Evolutionary conservation across 257 asterid genomes (phyloP), one percentile per base, ranked within the genome.

Genomic region (Cordia subcordata): DNA sequence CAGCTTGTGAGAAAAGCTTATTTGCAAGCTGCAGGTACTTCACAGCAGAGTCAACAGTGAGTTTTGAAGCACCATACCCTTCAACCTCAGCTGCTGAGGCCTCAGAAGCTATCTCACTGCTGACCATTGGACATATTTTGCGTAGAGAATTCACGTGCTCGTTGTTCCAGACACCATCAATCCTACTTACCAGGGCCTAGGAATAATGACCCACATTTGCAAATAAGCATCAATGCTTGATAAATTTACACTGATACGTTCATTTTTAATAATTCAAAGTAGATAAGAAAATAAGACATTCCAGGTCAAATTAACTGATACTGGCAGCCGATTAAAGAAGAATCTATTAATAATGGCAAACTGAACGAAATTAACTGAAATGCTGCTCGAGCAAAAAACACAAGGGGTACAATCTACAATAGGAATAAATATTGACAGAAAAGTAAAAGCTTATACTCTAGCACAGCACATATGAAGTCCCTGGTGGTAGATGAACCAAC

Each of bases 1-100:
- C 99, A n/a, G 99, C 99, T 78, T 93, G 99, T 71, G 95, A 83
- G 81, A 93, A 93, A 63, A 93, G 97, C 79, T 86, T 85, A 53
- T 90, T 84, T 66, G 97, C 99, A 53, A 93, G 99, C 73, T 93
- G 97, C 45, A 93, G 83, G 80, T 93, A 93, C 68, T 93, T 93
- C 45, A 93, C 97, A 15, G 99, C 99, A 0, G 99, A 93, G 82
- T 93, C 99, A 58, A 93, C 99, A 1, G 97, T 93, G 47, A 93
- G 95, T 76, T 93, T 93, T 56, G 99, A 93, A 52, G 97, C 79
- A 51, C 99, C 99, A 45, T 93, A 93, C 23, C 99, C 99, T 74
- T 93, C 99, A 19, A 93, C 97, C 80, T 93, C 99, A 13, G 97
- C 99, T 49, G 95, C 85, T 11, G 96, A 86, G 37, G 96, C 90